Evolutionary conservation across 2,329 filamentous ascomycete species (phyloP).

Genomic region (Beauveria caledonica): DNA sequence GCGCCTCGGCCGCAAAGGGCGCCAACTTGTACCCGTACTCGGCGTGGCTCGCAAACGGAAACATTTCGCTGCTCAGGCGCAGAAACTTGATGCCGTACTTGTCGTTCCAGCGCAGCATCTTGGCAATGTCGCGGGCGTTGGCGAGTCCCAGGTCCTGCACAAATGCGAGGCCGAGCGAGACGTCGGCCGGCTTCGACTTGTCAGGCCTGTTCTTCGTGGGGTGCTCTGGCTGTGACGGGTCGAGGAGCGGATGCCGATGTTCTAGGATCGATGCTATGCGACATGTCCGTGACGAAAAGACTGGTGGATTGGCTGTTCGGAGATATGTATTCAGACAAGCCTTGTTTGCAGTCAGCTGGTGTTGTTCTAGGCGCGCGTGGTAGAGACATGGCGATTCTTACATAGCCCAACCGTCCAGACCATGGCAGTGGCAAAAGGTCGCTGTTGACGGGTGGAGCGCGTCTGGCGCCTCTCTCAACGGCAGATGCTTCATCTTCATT

Average conservation of each 20-base stretch:
- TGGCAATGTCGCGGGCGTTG: constrained; percentile 74
- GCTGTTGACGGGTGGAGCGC: constrained; percentile 60
- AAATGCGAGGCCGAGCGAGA: constrained; percentile 60
- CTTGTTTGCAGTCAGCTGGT: constrained; percentile 27
- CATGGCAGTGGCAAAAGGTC: constrained; percentile 77
- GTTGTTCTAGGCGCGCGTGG: neutral
- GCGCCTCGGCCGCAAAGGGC: constrained; percentile 65
- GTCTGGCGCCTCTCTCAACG: constrained; percentile 30
- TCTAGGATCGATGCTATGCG: constrained; percentile 86
- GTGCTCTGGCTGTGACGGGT: constrained; percentile 71
- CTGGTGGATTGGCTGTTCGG: constrained; percentile 67
- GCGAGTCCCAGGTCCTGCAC: constrained; percentile 70
- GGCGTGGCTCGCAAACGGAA: constrained; percentile 85
- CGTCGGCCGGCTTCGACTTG: constrained; percentile 57
- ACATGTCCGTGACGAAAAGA: constrained; percentile 88
- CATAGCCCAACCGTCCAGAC: constrained; percentile 85
- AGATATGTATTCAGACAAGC: constrained; percentile 92
- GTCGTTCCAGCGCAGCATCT: constrained; percentile 88
- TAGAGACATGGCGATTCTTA: constrained; percentile 32
- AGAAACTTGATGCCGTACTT: constrained; percentile 88
- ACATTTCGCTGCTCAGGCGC: constrained; percentile 91
- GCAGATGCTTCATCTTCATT: neutral
- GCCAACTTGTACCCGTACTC: constrained; percentile 80
- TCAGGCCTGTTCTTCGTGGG: constrained; percentile 80
- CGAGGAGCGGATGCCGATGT: constrained; percentile 71